Base-by-base conservation (phyloP, 345 rosid genomes). In the Angophora floribunda region DNA sequence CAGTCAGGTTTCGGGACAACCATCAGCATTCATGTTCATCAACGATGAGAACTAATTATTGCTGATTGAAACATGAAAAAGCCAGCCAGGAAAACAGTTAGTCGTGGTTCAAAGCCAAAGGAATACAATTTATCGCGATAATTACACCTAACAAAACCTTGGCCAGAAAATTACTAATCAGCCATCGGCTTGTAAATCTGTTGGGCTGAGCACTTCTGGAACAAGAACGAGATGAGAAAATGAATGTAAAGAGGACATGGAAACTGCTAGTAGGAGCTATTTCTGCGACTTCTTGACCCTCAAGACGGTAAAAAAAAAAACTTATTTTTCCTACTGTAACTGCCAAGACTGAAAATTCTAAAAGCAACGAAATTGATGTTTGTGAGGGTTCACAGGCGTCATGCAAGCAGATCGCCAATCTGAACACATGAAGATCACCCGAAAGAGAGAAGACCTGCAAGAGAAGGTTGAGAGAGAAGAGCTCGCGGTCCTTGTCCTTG, bases 391-490 rank as follows among this genome's bases (percentile, higher is more conserved):
- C 55, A 9, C 50, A 22, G n/a, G 67, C 7, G 24, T 45, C 67
- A 86, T 86, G 67, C 87, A 75, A 41, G 84, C 84, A 41, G 84
- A 75, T 41, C 84, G 47, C 49, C 49, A 19, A 49, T 41, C 21
- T 22, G 49, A 75, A 75, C 84, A 6, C 84, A 41, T 10, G 28
- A 75, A 41, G 26, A 13, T 75, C 84, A 75, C 49, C 96, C 92
- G 19, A 24, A 19, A 45, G 80, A 47, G 52, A 22, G 85, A 49
- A 87, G 51, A 95, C 97, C 96, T 94, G 95, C 85, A 94, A 89
- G 90, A 94, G 93, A 86, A 92, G 88, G 6, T 94, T 94, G 87
- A 95, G 92, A 9, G 95, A 92, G 7, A 88, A 19, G 89, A 95
- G 93, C 21, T 92, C 90, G 1, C 86, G 87, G 84, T 90, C 93